Base-by-base conservation (phyloP, 1,284 basidiomycete genomes). In the Puccinia triticina region DNA sequence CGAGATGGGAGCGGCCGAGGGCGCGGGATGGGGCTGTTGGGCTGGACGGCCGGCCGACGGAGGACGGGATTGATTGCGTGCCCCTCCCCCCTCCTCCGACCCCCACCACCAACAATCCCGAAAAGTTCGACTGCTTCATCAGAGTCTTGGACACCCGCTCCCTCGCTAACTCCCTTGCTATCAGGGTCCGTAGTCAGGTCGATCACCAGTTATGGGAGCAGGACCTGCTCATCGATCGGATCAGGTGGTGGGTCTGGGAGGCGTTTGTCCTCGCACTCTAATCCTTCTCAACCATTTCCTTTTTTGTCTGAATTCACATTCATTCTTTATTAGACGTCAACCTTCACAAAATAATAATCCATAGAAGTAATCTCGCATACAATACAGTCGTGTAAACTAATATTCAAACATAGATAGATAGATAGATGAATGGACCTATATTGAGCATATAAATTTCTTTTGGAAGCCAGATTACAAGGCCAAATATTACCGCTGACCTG, bases 1-100 rank as follows among this genome's bases (percentile, higher is more conserved):
- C 34, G 29, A 66, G 23, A 66, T 66, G 64, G 64, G 64, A 66
- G n/a, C 64, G 64, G 64, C 7, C 43, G 34, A 5, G 37, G 59
- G 32, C 26, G 8, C 59, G 59, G 14, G 59, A 61, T 16, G 37
- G 64, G 4, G 37, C 21, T 32, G 37, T 40, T 40, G 64, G 37
- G 34, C 21, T 66, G 64, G 64, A 66, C 23, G 64, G 64, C 7
- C 37, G 32, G 37, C 64, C 37, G 18, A 37, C 23, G 23, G 64
- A 66, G 37, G 64, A 37, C 34, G 7, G 64, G 18, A 23, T 66
- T 21, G 37, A 66, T 43, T 66, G 64, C 32, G 34, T 66, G 16
- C 64, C 64, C 37, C 34, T 43, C 10, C 37, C 40, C 34, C 64
- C 12, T 10, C 3, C 29, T 16, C 12, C 59, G 34, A 61, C 59